Evolutionary conservation across 768 basidiomycete genomes (phyloP), one percentile per base, ranked within the genome.

Genomic region (Clitopilus hobsonii): DNA sequence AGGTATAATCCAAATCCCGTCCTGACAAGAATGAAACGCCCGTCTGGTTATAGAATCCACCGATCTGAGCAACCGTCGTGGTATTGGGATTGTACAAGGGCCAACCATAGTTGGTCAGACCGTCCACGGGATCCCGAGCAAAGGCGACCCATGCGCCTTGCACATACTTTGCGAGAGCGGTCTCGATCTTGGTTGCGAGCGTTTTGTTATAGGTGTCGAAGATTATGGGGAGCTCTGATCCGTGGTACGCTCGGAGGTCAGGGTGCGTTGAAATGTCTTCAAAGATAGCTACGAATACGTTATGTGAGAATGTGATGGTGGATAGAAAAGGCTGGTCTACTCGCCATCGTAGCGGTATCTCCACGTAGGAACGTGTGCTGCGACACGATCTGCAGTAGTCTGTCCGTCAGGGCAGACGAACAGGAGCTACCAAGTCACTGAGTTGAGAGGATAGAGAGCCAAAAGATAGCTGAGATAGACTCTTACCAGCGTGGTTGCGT

Each of bases 141-240:
- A 76, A 76, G 5, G 68, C 64, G 6, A 72, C 71, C 75, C 74
- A 76, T 0, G 71, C 71, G 14, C 61, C 53, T 58, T 73, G 72
- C 2, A 74, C 58, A 50, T 66, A 69, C 45, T 58, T 61, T 1
- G 74, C 74, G 3, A 75, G 64, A 0, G 63, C 63, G 6, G 69
- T 7, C 26, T 58, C 18, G 58, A 41, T 6, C 63, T 66, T 18
- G 61, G 61, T 28, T 60, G 56, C 27, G 62, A 62, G 29, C 64
- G 53, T 65, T 28, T 57, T 52, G 47, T 65, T 65, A 57, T 66
- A 69, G 8, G 69, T 71, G 0, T 69, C 72, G 54, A 75, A 76
- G 27, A 71, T 66, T 22, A 72, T 62, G 0, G 75, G 73, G n/a
- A 77, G 68, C 28, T 74, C 68, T 2, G 71, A 65, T 0, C 67